Conservation (phyloP, 2,329 filamentous ascomycete genomes). For the Daldinia sp. region DNA sequence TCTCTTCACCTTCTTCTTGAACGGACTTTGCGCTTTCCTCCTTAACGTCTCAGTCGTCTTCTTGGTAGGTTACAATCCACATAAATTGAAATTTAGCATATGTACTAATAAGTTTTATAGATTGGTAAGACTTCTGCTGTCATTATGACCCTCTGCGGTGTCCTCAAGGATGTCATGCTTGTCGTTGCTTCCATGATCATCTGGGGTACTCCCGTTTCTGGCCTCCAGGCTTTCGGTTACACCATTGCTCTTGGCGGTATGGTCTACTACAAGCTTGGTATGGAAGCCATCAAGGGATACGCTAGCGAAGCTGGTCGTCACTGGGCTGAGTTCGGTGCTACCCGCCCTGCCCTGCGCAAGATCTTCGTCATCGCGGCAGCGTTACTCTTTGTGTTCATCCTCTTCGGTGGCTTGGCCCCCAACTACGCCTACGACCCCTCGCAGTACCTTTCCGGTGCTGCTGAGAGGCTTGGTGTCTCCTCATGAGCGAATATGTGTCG, state of each 20-base stretch:
- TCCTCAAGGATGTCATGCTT: constrained; percentile 87
- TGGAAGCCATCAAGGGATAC: constrained; percentile 84
- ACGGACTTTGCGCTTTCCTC: constrained; percentile 80
- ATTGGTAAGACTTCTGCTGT: constrained; percentile 89
- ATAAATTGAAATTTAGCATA: not conserved
- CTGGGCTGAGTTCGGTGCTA: constrained; percentile 86
- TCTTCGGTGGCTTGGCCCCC: constrained; percentile 74
- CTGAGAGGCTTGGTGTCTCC: constrained; percentile 56
- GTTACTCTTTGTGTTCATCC: constrained; percentile 71
- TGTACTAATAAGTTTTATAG: constrained; percentile 56
- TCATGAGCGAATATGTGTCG: constrained; percentile 36
- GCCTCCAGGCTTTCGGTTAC: constrained; percentile 85
- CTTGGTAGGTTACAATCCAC: constrained; percentile 66
- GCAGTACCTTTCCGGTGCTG: constrained; percentile 58
- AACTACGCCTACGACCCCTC: constrained; percentile 64
- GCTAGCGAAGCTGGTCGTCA: constrained; percentile 74
- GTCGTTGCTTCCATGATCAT: constrained; percentile 82
- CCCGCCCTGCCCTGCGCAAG: constrained; percentile 80
- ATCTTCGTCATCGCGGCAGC: constrained; percentile 72
- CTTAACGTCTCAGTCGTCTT: constrained; percentile 88
- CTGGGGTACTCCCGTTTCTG: constrained; percentile 78
- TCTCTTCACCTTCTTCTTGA: constrained; percentile 74
- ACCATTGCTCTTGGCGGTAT: constrained; percentile 80
- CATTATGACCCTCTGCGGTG: constrained; percentile 85
- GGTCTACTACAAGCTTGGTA: constrained; percentile 86